A percentile compares a stretch with the other conserved stretches of the same genome.
Conservation (phyloP, 768 basidiomycete species). For the Trametes meyenii region DNA sequence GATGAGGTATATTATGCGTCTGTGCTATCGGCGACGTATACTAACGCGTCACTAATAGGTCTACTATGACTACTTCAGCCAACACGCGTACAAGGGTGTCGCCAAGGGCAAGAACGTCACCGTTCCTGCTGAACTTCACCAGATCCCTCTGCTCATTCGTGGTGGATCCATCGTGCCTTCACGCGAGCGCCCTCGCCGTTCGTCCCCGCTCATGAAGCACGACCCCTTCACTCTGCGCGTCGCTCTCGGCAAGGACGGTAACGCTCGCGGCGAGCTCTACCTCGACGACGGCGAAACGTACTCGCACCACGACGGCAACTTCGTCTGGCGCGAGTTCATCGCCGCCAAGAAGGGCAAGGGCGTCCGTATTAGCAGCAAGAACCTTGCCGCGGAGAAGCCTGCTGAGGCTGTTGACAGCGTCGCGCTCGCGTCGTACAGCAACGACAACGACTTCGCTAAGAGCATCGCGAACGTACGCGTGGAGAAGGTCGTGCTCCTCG, state of each 20-base stretch:
- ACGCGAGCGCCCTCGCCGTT: constrained; percentile 82
- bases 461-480: constrained; percentile 71
- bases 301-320: constrained; percentile 71
- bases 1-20: constrained; percentile 59
- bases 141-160: constrained; percentile 83
- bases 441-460: constrained; percentile 69
- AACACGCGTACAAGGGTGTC: constrained; percentile 66
- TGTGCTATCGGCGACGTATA: neutral
- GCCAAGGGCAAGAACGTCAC: constrained; percentile 68
- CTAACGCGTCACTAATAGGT: constrained; percentile 47
- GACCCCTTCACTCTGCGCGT: constrained; percentile 94
- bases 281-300: constrained; percentile 93
- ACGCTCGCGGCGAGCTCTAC: constrained; percentile 85
- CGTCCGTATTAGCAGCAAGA: constrained; percentile 51
- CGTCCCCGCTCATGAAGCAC: constrained; percentile 83
- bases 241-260: constrained; percentile 61
- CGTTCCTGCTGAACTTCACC: constrained; percentile 77
- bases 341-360: constrained; percentile 56
- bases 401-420: constrained; percentile 55
- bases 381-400: constrained; percentile 52
- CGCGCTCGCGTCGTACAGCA: constrained; percentile 50
- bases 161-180: constrained; percentile 91
- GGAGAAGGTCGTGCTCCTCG: constrained; percentile 81
- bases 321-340: constrained; percentile 79
- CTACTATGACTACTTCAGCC: constrained; percentile 93